Evolutionary conservation across 345 rosid genomes (phyloP).

Genomic region (Dovyalis caffra): DNA sequence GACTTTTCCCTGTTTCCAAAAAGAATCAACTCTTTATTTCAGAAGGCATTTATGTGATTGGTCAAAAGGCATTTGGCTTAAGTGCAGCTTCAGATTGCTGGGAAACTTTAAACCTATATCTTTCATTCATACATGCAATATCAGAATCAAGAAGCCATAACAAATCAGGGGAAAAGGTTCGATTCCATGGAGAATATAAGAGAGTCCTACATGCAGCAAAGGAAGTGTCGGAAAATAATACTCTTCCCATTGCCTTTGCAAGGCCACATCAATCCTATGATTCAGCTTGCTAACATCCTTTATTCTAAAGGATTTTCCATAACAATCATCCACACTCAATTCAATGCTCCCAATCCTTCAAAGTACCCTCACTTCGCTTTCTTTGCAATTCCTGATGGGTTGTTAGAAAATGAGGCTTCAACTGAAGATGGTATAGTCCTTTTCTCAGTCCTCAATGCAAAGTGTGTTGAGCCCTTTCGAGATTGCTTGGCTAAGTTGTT

Average conservation of each 20-base stretch:
- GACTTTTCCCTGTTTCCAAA: too few relatives aligned
- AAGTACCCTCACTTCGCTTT: conserved; percentile 31
- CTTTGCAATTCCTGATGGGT: conserved; percentile 17
- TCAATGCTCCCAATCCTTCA: conserved; percentile 32
- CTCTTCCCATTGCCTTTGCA: conserved; percentile 34
- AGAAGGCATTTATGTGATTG: too few relatives aligned
- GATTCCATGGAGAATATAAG: too few relatives aligned
- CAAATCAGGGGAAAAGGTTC: too few relatives aligned
- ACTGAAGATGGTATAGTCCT: conserved; percentile 12
- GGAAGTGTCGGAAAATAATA: background rate
- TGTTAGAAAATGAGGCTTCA: conserved; percentile 17
- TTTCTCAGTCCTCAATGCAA: conserved; percentile 3
- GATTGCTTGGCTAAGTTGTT: conserved; percentile 23
- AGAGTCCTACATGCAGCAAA: background rate
- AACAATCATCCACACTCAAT: conserved; percentile 28
- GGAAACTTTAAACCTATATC: too few relatives aligned
- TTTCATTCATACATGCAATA: too few relatives aligned
- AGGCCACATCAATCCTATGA: conserved; percentile 41
- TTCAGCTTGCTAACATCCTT: conserved; percentile 38
- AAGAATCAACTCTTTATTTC: too few relatives aligned
- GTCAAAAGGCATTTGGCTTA: too few relatives aligned
- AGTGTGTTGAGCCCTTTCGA: conserved; percentile 12
- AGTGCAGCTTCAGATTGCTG: too few relatives aligned
- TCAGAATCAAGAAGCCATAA: too few relatives aligned
- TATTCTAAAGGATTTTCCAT: conserved; percentile 36